Base-by-base conservation (phyloP, 1,284 basidiomycete genomes). In the Rhodotorula sp. region DNA sequence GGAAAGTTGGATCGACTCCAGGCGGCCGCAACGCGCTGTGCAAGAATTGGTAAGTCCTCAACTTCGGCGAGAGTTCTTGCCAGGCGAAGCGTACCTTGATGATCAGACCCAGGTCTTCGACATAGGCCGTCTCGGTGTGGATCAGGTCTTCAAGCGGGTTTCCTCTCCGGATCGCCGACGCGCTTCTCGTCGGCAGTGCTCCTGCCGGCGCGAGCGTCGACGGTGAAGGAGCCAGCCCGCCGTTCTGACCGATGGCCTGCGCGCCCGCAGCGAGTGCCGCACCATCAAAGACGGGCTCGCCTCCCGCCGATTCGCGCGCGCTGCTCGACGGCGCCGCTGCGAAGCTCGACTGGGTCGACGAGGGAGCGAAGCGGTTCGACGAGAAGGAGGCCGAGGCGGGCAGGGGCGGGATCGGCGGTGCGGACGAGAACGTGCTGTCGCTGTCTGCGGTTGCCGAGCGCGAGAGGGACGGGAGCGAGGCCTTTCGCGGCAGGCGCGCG, bases 1-100 rank as follows among this genome's bases (percentile, higher is more conserved):
- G 97, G 96, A 56, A 99, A 89, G 81, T 97, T 97, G 59, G 89
- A 88, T 54, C 93, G 86, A 19, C 94, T 97, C 96, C 96, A 99
- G 66, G 97, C 97, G 42, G 90, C 90, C 7, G 97, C 97, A 13
- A 97, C 92, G 87, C 92, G 93, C 92, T 98, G 79, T 34, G 10
- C 4, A n/a, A 9, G 23, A 42, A 56, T 25, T 4, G 21, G 9
- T 10, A 21, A 27, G 25, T 42, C 23, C 44, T 34, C 25, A 27
- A 34, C 14, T 42, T 4, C 3, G 21, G 21, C 34, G 21, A 7
- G 46, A 42, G 14, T 8, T 13, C 10, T 5, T 5, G 2, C 8
- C 7, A 19, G 21, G 7, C 1, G 23, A 17, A n/a, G 84, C 91
- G 76, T 80, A 95, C 94, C 79, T 93, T 88, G 78, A 99, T 97